Percentiles rank a stretch among this genome's conserved stretches.
Evolutionary conservation across 257 asterid species (phyloP).

Genomic region (Voacanga thouarsii): DNA sequence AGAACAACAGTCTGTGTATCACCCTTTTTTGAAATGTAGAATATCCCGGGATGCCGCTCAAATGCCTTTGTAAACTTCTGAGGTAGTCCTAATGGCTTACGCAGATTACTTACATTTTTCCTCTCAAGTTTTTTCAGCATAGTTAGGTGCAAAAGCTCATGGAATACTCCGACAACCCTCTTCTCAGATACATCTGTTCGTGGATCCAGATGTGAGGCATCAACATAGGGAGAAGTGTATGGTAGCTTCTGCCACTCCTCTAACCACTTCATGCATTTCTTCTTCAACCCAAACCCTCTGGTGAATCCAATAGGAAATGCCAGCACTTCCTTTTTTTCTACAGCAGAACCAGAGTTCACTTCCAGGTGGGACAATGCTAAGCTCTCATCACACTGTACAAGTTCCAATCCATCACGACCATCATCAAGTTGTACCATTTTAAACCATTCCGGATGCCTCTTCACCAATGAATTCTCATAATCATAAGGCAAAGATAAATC

Average conservation of each 20-base stretch:
- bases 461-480: conserved; percentile 40
- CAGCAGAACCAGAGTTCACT: conserved; percentile 16
- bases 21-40: conserved; percentile 77
- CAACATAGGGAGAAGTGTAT: conserved; percentile 73
- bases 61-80: conserved; percentile 88
- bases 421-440: conserved; percentile 53
- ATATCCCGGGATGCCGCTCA: conserved; percentile 85
- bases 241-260: conserved; percentile 88
- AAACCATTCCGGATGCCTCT: conserved; percentile 48
- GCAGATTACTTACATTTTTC: conserved; percentile 71
- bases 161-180: conserved; percentile 85
- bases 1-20: conserved; percentile 69
- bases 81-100: conserved; percentile 69
- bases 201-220: conserved; percentile 69
- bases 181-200: conserved; percentile 87
- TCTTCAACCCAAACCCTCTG: conserved; percentile 84
- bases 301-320: conserved; percentile 75
- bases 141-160: conserved; percentile 79
- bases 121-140: conserved; percentile 62
- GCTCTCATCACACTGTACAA: conserved; percentile 56
- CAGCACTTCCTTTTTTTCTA: conserved; percentile 29
- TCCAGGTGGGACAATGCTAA: conserved; percentile 68
- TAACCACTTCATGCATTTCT: conserved; percentile 84
- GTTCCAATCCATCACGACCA: conserved; percentile 64
- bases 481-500: conserved; percentile 76